phyloP scores from a whole-genome alignment of 2,329 filamentous ascomycete species.

The Samsoniella hepiali region DNA sequence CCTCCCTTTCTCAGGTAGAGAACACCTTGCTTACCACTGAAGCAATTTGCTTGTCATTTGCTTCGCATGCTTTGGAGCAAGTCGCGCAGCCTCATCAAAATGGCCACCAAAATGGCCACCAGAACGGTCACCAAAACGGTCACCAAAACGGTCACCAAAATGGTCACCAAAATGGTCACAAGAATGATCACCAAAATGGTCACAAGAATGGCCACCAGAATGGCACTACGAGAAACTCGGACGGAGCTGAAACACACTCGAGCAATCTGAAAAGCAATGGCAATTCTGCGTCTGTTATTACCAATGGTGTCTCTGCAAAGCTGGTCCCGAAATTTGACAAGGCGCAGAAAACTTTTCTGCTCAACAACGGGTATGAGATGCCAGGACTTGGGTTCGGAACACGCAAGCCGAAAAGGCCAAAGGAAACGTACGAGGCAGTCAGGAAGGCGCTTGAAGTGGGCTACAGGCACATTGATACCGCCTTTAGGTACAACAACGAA shows the following conservation, averaged over 20 bases:
- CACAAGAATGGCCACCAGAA: background rate
- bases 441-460: background rate
- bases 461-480: conserved; percentile 14
- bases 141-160: background rate
- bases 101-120: background rate
- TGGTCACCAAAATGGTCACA: background rate
- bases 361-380: conserved; percentile 8
- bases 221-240: background rate
- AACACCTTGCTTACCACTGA: conserved; percentile 5
- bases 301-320: background rate
- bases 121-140: background rate
- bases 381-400: conserved; percentile 13
- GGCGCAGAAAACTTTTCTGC: background rate
- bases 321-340: too few species aligned
- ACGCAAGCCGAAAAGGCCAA: background rate
- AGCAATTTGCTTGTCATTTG: conserved; percentile 6
- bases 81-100: background rate
- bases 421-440: background rate
- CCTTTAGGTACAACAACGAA: conserved; percentile 16
- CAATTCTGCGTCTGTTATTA: background rate
- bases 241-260: background rate
- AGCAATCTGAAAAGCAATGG: background rate
- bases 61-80: background rate
- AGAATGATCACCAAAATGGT: background rate
- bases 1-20: background rate